Conservation (phyloP, 768 basidiomycete genomes). For the Porpolomopsis calyptriformis region DNA sequence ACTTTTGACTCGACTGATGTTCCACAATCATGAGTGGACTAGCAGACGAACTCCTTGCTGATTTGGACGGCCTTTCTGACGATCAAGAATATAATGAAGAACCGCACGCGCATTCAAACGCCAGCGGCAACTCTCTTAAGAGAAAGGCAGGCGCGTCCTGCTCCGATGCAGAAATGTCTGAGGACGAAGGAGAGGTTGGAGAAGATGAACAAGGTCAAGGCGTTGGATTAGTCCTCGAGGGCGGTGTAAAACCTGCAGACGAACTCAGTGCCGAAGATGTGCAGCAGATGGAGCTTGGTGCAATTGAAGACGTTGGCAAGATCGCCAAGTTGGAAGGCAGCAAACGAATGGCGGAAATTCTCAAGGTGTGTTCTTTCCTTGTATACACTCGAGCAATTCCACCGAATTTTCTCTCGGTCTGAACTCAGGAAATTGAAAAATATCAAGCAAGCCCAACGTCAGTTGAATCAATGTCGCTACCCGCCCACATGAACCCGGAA, state of each 20-base stretch:
- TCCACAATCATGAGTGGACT: slow-evolving; percentile 61
- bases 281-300: slow-evolving; percentile 83
- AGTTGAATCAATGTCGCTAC: slow-evolving; percentile 64
- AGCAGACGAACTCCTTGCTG: slow-evolving; percentile 87
- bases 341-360: slow-evolving; percentile 77
- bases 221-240: slow-evolving; percentile 56
- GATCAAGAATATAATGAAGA: slow-evolving; percentile 45
- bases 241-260: slow-evolving; percentile 88
- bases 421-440: slow-evolving; percentile 72
- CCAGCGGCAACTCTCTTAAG: slow-evolving; percentile 33
- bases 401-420: not conserved
- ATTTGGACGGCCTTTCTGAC: slow-evolving; percentile 79
- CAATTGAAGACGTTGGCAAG: slow-evolving; percentile 74
- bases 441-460: slow-evolving; percentile 74
- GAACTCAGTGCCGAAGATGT: slow-evolving; percentile 93
- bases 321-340: slow-evolving; percentile 85
- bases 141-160: slow-evolving; percentile 44
- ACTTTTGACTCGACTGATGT: no score
- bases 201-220: slow-evolving; percentile 8
- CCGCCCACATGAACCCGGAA: slow-evolving; percentile 85
- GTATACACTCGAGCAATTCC: not conserved
- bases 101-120: slow-evolving; percentile 15
- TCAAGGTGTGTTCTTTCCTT: slow-evolving; percentile 44
- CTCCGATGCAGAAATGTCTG: slow-evolving; percentile 47
- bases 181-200: slow-evolving; percentile 36